Evolutionary conservation across 495 filamentous ascomycete genomes (phyloP).

Genomic region (Cenococcum geophilum): DNA sequence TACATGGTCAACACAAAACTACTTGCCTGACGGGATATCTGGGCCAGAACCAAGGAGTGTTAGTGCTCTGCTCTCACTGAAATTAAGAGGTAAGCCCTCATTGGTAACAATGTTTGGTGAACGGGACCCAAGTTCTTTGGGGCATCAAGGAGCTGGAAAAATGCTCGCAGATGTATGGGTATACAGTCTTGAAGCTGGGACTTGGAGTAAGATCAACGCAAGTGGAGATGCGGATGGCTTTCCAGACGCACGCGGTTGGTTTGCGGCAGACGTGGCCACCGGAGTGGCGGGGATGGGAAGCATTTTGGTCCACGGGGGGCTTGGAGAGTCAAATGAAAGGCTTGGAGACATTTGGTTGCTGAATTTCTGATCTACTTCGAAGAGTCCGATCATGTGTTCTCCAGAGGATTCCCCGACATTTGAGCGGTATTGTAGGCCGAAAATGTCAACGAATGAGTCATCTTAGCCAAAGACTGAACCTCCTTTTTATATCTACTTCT

Average conservation of each 20-base stretch:
- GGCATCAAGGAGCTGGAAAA: slow-evolving; percentile 60
- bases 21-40: slow-evolving; percentile 42
- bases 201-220: slow-evolving; percentile 44
- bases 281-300: slow-evolving; percentile 18
- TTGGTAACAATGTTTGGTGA: slow-evolving; percentile 67
- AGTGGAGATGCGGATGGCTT: slow-evolving; percentile 28
- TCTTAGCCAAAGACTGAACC: too few relatives aligned
- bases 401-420: too few relatives aligned
- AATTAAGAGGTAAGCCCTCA: slow-evolving; percentile 50
- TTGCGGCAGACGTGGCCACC: slow-evolving; percentile 36
- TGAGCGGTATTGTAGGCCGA: too few relatives aligned
- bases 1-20: slow-evolving; percentile 44
- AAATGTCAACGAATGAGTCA: too few relatives aligned
- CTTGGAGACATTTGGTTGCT: slow-evolving; percentile 44
- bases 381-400: too few relatives aligned
- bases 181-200: slow-evolving; percentile 54
- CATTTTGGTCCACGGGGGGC: slow-evolving; percentile 46
- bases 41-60: slow-evolving; percentile 45
- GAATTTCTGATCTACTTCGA: slow-evolving; percentile 5
- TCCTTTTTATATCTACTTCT: too few relatives aligned
- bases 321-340: slow-evolving; percentile 44
- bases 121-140: slow-evolving; percentile 52
- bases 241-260: slow-evolving; percentile 38
- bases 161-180: slow-evolving; percentile 70
- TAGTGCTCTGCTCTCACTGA: slow-evolving; percentile 42